phyloP scores from a whole-genome alignment of 352 stramenopile species.

The Phytopythium helicoides region DNA sequence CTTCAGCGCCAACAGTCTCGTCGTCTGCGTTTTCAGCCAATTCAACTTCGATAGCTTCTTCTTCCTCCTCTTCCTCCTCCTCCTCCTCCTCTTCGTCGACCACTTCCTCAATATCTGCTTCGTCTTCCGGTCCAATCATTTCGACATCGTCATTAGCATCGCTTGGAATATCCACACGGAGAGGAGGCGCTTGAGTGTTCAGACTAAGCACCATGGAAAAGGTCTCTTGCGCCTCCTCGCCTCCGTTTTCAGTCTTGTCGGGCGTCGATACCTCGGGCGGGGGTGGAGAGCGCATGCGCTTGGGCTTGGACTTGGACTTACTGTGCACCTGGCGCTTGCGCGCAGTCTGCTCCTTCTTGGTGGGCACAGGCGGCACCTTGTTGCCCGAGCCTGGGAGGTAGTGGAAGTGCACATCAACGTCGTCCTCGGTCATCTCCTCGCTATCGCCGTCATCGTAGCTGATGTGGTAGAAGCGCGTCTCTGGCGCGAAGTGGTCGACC shows the following conservation, averaged over 20 bases:
- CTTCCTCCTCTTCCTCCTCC: conserved; percentile 15
- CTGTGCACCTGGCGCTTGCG: neutral
- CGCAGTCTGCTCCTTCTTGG: conserved; percentile 7
- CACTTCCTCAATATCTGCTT: too few species aligned
- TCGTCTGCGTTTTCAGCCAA: conserved; percentile 12
- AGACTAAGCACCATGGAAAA: conserved; percentile 32
- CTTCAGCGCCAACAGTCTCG: conserved; percentile 17
- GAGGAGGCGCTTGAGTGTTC: conserved; percentile 36
- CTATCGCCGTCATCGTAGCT: conserved; percentile 77
- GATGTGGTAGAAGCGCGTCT: conserved; percentile 72
- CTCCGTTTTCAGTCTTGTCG: neutral
- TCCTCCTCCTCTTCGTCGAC: conserved; percentile 18
- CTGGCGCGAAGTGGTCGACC: conserved; percentile 45
- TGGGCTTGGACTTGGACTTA: too few species aligned
- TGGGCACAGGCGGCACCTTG: conserved; percentile 9
- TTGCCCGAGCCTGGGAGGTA: conserved; percentile 3
- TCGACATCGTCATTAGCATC: conserved; percentile 17
- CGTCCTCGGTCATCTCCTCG: conserved; percentile 79
- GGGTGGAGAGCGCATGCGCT: conserved; percentile 1
- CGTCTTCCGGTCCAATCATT: conserved; percentile 16
- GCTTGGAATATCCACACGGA: conserved; percentile 2
- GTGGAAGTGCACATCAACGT: conserved; percentile 45
- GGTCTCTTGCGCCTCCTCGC: neutral
- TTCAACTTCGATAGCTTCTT: conserved; percentile 13
- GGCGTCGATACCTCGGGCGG: neutral